phyloP scores from a whole-genome alignment of 805 yeast genomes.

The Ogataea paraovalis region DNA sequence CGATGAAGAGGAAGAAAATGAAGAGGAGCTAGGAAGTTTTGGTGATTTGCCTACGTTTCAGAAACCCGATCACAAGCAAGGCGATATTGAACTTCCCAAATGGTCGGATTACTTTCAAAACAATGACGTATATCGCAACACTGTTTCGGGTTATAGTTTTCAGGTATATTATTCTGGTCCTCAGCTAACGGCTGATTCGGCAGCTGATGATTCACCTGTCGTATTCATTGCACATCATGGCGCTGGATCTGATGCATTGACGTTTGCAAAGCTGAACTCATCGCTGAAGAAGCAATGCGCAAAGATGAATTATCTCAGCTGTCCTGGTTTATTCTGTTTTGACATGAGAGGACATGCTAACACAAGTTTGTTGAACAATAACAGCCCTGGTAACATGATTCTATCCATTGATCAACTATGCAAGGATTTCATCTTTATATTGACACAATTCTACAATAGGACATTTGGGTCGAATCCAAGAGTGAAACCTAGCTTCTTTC shows the following conservation, averaged over 20 bases:
- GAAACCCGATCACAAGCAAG: neutral
- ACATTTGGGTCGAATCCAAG: slow-evolving; percentile 11
- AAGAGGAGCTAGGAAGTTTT: slow-evolving; percentile 9
- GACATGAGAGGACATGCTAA: slow-evolving; percentile 88
- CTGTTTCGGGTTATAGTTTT: slow-evolving; percentile 32
- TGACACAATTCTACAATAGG: slow-evolving; percentile 35
- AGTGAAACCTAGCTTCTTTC: slow-evolving; percentile 39
- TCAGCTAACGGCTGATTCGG: neutral
- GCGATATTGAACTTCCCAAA: slow-evolving; percentile 7
- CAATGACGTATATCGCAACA: slow-evolving; percentile 22
- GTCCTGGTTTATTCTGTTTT: slow-evolving; percentile 63
- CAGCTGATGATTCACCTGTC: slow-evolving; percentile 38
- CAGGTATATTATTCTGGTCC: slow-evolving; percentile 62
- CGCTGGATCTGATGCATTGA: slow-evolving; percentile 84
- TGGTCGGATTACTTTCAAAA: slow-evolving; percentile 36
- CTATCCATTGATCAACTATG: slow-evolving; percentile 50
- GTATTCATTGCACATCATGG: slow-evolving; percentile 85
- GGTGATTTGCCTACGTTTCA: slow-evolving; percentile 9
- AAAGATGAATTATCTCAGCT: slow-evolving; percentile 25
- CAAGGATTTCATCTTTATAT: slow-evolving; percentile 51
- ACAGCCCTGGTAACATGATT: slow-evolving; percentile 11
- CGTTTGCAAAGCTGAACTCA: slow-evolving; percentile 59
- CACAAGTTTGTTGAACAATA: slow-evolving; percentile 31
- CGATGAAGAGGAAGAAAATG: slow-evolving; percentile 11
- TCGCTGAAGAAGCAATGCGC: slow-evolving; percentile 38